Evolutionary conservation across 2,329 filamentous ascomycete genomes (phyloP), one percentile per base, ranked within the genome.

Genomic region (Phaeosphaeria sp.): DNA sequence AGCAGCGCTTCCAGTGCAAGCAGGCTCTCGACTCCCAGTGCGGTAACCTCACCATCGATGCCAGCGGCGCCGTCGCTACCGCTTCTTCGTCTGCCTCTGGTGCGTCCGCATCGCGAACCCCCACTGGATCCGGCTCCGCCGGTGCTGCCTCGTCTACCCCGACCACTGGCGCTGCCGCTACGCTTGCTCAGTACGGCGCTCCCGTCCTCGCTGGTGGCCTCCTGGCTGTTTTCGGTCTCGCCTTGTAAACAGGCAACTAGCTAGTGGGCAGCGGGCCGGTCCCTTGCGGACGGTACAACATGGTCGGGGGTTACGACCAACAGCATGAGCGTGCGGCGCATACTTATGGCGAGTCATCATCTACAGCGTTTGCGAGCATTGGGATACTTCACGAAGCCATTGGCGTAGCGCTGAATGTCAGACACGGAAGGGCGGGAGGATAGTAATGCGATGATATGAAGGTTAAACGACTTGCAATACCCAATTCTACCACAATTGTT

Each of bases 151-250:
- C 45, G 9, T 24, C 45, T 5, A 73, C 1, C 59, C 73, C 40
- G 30, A 63, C 66, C 42, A 71, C 72, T 42, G 83, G 80, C 59
- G 85, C 84, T 48, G 74, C 74, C 25, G 78, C 79, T 56, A 58
- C 83, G 62, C 74, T 73, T 64, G 66, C 80, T 64, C 78, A 75
- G 49, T 84, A 84, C 70, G 82, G 84, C 50, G 83, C 83, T 53
- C 80, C 81, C 53, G 68, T 80, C 42, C 72, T 88, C 54, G 83
- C 81, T 49, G 82, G 82, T 58, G 83, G 82, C 68, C 75, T 88
- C 61, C 77, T 86, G 56, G 81, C 83, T 50, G 75, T 85, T 53
- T 85, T 88, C 68, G 85, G 85, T 61, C 73, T 88, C 60, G 78
- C 86, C 60, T 75, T 89, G 74, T 89, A 85, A 73, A 62, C 47